Base-by-base conservation (phyloP, 2,329 filamentous ascomycete genomes). In the Ophiostoma piceae region DNA sequence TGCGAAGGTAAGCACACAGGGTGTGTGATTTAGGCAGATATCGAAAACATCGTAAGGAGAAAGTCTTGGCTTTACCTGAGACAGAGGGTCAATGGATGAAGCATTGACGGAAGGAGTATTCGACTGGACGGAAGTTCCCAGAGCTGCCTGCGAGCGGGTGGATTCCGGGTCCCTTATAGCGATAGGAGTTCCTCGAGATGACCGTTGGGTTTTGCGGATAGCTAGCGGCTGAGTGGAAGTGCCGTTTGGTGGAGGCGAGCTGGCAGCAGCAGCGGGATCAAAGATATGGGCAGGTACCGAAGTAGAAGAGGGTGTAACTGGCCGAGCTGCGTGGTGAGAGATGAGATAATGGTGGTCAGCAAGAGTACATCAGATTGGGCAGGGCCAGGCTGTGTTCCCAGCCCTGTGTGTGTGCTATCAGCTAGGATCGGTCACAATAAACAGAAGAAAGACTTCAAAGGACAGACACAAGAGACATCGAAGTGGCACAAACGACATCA, bases 11-110 rank as follows among this genome's bases (percentile, higher is more conserved):
- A 8, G 43, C 43, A 47, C 43, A 47, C 19, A 47, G 43, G 51
- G 16, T 22, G 51, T 47, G 51, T 26, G 22, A 12, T 57, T 26
- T 57, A 57, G 51, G 51, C 51, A 57, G 51, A 29, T 57, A 26
- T 57, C 19, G 35, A 60, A 60, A 62, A 19, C 57, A 62, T 62
- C 26, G 26, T 32, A 7, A 11, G 14, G 26, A 35, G 12, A 22
- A 37, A 65, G 22, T 62, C 14, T 14, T 57, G n/a, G n/a, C 12
- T 41, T 19, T 71, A 77, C 76, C 71, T 77, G 76, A 1, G 76
- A 77, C 26, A 77, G 71, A 4, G 76, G 76, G 68, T 77, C 76
- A 64, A 77, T 76, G 64, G 72, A 73, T 2, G 72, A 73, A 4
- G 74, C 54, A 39, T 67, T 72, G 51, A 57, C 69, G 3, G 71